Conservation (phyloP, 371 early-diverging fungal genomes). For the Rhizopus microsporus region DNA sequence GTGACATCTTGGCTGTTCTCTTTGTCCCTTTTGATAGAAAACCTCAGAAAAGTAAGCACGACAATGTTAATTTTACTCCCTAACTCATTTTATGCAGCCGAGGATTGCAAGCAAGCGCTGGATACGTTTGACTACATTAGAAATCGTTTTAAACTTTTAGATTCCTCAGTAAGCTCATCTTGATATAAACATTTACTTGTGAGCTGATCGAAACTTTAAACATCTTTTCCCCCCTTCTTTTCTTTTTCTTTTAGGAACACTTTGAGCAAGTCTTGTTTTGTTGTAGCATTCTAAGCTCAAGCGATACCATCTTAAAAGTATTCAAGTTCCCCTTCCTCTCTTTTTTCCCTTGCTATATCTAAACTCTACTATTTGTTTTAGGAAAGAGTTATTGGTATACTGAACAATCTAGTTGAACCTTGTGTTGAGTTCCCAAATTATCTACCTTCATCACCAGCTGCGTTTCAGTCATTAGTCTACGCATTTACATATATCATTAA, state of each 20-base stretch:
- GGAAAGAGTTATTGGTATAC: conserved; percentile 34
- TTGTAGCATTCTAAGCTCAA: conserved; percentile 34
- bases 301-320: conserved; percentile 39
- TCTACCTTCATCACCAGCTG: conserved; percentile 42
- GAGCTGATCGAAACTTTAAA: too few species aligned
- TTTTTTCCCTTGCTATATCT: background rate
- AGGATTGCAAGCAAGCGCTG: conserved; percentile 46
- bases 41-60: conserved; percentile 28
- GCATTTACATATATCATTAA: conserved; percentile 42
- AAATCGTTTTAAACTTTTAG: conserved; percentile 32
- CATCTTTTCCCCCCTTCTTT: conserved; percentile 3
- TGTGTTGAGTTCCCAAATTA: conserved; percentile 24
- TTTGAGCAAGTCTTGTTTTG: conserved; percentile 48
- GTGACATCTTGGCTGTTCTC: conserved; percentile 38
- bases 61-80: background rate
- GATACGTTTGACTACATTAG: conserved; percentile 52
- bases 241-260: conserved; percentile 33
- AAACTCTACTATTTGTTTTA: conserved; percentile 3
- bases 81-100: conserved; percentile 16
- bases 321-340: too few species aligned
- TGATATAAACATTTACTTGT: background rate
- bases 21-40: conserved; percentile 35
- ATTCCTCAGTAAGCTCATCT: conserved; percentile 32
- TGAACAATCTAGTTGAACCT: conserved; percentile 31
- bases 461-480: conserved; percentile 47